Conservation (phyloP, 768 basidiomycete species). For the Kwoniella sp. region DNA sequence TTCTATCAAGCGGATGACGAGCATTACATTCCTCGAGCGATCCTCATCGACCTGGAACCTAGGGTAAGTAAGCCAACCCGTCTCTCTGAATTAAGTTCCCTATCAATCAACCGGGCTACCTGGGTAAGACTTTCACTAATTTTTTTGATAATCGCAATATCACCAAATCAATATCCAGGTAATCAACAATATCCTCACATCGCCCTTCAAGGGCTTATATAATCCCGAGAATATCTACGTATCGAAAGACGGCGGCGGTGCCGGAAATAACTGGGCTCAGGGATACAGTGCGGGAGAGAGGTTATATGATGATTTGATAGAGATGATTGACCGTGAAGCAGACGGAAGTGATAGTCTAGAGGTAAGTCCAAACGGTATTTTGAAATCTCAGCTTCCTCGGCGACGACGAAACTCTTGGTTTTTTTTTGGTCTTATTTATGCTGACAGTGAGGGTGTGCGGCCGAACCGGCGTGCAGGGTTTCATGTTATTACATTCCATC, state of each 20-base stretch:
- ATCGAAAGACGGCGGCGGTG: slow-evolving; percentile 96
- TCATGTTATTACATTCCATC: slow-evolving; percentile 98
- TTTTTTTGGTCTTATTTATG: too few relatives aligned
- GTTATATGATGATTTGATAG: slow-evolving; percentile 94
- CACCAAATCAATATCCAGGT: slow-evolving; percentile 63
- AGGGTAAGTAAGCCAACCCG: too few relatives aligned
- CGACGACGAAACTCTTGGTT: too few relatives aligned
- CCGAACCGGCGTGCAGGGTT: slow-evolving; percentile 86
- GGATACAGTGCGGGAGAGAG: slow-evolving; percentile 87
- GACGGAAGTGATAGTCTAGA: slow-evolving; percentile 97
- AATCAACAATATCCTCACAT: slow-evolving; percentile 88
- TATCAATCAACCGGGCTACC: too few relatives aligned
- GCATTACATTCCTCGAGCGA: slow-evolving; percentile 95
- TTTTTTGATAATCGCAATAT: too few relatives aligned
- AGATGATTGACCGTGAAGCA: slow-evolving; percentile 97
- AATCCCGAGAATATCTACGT: slow-evolving; percentile 98
- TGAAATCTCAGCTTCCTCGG: not conserved
- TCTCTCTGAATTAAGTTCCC: too few relatives aligned
- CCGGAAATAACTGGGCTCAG: slow-evolving; percentile 98
- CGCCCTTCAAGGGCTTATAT: slow-evolving; percentile 83
- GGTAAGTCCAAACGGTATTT: slow-evolving; percentile 61
- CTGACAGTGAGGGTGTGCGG: slow-evolving; percentile 2
- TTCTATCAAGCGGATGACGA: slow-evolving; percentile 99
- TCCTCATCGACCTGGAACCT: slow-evolving; percentile 90
- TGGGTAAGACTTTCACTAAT: too few relatives aligned